Conservation (phyloP, 169 alveolate genomes). For the Ichthyophthirius multifiliis region DNA sequence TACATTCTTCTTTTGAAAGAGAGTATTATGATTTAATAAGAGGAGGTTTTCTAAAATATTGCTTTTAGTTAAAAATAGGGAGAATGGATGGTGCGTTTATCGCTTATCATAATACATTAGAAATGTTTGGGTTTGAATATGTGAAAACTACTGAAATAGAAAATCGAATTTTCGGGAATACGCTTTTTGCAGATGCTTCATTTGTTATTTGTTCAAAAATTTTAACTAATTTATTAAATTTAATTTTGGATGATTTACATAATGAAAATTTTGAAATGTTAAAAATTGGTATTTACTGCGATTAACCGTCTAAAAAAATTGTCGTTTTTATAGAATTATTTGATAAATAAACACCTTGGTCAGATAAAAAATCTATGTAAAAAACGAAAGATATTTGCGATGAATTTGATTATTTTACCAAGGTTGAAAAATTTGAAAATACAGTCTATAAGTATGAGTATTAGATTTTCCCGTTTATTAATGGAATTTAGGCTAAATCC, state of each 20-base stretch:
- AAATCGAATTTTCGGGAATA: slow-evolving; percentile 67
- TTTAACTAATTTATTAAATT: slow-evolving; percentile 49
- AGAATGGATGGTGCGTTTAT: slow-evolving; percentile 80
- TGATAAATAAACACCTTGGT: slow-evolving; percentile 49
- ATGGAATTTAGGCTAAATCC: slow-evolving; percentile 55
- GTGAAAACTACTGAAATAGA: slow-evolving; percentile 68
- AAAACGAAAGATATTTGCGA: slow-evolving; percentile 48
- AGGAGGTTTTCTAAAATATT: slow-evolving; percentile 68
- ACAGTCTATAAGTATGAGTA: slow-evolving; percentile 49
- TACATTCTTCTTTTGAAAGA: slow-evolving; percentile 66
- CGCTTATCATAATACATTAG: slow-evolving; percentile 76
- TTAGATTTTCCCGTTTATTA: slow-evolving; percentile 49
- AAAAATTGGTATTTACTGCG: slow-evolving; percentile 66
- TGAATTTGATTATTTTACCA: slow-evolving; percentile 62
- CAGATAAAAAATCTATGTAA: not conserved
- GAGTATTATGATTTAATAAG: slow-evolving; percentile 77
- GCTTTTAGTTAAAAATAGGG: slow-evolving; percentile 66
- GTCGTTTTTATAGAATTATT: slow-evolving; percentile 61
- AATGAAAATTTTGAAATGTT: slow-evolving; percentile 38
- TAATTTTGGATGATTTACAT: slow-evolving; percentile 39
- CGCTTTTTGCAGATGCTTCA: slow-evolving; percentile 52
- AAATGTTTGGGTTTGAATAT: slow-evolving; percentile 75
- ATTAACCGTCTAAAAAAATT: slow-evolving; percentile 35
- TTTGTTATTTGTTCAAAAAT: slow-evolving; percentile 47
- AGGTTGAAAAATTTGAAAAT: slow-evolving; percentile 47